Conservation (phyloP, 805 yeast genomes). For the Monosporozyma solicola region DNA sequence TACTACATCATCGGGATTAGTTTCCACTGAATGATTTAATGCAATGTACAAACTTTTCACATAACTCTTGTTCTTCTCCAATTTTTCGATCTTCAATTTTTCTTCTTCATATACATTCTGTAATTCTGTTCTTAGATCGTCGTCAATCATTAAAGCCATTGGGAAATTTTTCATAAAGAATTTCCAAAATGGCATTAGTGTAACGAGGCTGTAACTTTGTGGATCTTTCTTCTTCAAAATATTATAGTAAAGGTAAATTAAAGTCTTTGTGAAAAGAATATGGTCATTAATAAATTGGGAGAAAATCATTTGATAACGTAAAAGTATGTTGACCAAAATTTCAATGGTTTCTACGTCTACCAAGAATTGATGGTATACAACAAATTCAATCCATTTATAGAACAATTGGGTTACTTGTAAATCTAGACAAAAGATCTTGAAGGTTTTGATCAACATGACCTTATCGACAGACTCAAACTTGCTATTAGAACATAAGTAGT, state of each 20-base stretch:
- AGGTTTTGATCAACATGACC: conserved; percentile 13
- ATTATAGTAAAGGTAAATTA: conserved; percentile 22
- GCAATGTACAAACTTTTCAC: conserved; percentile 8
- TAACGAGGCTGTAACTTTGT: conserved; percentile 15
- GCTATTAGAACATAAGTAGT: conserved; percentile 31
- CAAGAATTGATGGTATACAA: conserved; percentile 26
- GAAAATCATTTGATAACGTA: conserved; percentile 26
- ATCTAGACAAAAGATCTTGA: conserved; percentile 16
- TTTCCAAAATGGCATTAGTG: conserved; percentile 28
- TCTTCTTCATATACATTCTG: conserved; percentile 25
- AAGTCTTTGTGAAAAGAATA: conserved; percentile 27
- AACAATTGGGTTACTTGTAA: conserved; percentile 26
- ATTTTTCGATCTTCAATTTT: conserved; percentile 16
- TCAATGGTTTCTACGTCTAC: conserved; percentile 24
- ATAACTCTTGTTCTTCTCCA: conserved; percentile 14
- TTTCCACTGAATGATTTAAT: conserved; percentile 6
- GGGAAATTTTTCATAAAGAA: conserved; percentile 26
- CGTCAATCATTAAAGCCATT: conserved; percentile 22
- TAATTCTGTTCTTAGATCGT: conserved; percentile 20
- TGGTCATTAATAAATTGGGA: conserved; percentile 33
- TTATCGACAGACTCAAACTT: conserved; percentile 11
- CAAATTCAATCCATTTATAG: conserved; percentile 29
- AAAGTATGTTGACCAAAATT: conserved; percentile 22
- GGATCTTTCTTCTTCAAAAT: conserved; percentile 17
- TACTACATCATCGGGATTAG: conserved; percentile 4